A percentile compares a stretch with the other conserved stretches of the same genome.
These are phyloP conservation scores for Clarkia xantiana DNA, from an alignment of 345 rosid species.

Conservation along the genomic window DNA sequence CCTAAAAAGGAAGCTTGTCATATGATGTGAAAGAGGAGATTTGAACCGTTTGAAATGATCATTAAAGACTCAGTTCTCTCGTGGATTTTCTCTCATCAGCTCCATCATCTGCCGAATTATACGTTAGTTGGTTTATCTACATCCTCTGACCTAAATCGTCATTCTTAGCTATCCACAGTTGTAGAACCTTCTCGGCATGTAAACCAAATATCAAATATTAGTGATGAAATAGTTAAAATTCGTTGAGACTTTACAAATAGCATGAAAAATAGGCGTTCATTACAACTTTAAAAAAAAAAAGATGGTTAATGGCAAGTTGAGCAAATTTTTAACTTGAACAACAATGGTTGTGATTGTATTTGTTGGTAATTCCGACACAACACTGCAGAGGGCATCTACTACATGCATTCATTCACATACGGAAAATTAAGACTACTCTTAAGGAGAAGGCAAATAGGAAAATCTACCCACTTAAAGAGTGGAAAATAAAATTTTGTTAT, in stretches of 20 bases:
- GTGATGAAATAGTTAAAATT: conserved; percentile 15
- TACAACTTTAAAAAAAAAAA: too few species aligned
- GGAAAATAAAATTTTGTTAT: too few species aligned
- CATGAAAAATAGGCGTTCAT: too few species aligned
- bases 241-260: background rate
- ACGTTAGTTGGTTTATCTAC: conserved; percentile 94
- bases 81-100: conserved; percentile 87
- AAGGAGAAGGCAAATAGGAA: background rate
- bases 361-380: conserved; percentile 75
- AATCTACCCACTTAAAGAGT: background rate
- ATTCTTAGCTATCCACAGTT: conserved; percentile 94
- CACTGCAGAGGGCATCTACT: conserved; percentile 88
- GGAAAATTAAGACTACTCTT: conserved; percentile 3
- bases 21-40: conserved; percentile 89
- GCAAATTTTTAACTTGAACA: conserved; percentile 68
- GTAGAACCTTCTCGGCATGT: conserved; percentile 91
- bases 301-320: conserved; percentile 6
- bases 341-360: conserved; percentile 89
- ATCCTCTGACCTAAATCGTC: conserved; percentile 84
- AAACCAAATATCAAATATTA: conserved; percentile 17
- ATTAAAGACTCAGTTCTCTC: conserved; percentile 71
- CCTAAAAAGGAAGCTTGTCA: conserved; percentile 92
- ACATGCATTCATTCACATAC: conserved; percentile 33
- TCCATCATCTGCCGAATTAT: conserved; percentile 75
- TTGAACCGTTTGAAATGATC: conserved; percentile 81